Evolutionary conservation across 495 filamentous ascomycete species (phyloP).

Genomic region (Aspergillus campestris): DNA sequence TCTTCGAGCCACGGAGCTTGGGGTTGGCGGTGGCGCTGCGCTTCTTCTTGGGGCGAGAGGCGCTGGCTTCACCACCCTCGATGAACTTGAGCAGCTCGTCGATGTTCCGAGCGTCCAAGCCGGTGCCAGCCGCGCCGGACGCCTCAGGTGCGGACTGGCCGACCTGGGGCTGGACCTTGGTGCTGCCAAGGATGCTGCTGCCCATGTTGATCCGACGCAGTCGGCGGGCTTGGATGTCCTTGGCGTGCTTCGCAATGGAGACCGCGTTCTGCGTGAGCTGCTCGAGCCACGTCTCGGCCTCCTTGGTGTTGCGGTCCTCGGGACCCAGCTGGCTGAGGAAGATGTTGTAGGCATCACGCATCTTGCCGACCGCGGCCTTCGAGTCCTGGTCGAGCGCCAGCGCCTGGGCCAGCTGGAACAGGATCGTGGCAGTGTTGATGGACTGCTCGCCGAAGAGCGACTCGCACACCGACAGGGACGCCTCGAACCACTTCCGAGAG

Average conservation of each 20-base stretch:
- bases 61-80: conserved; percentile 57
- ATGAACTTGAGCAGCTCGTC: conserved; percentile 85
- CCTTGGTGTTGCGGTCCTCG: conserved; percentile 90
- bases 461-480: conserved; percentile 78
- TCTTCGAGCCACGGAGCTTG: conserved; percentile 51
- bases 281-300: conserved; percentile 89
- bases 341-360: conserved; percentile 93
- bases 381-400: conserved; percentile 87
- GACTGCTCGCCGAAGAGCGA: conserved; percentile 77
- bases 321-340: conserved; percentile 78
- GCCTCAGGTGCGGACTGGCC: conserved; percentile 45
- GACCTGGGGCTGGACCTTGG: conserved; percentile 43
- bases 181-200: conserved; percentile 41
- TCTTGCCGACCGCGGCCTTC: conserved; percentile 78
- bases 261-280: conserved; percentile 94
- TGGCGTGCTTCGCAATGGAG: conserved; percentile 81
- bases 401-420: conserved; percentile 95
- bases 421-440: conserved; percentile 87
- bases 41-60: conserved; percentile 54
- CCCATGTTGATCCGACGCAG: conserved; percentile 52
- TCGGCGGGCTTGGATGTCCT: conserved; percentile 67
- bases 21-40: conserved; percentile 58
- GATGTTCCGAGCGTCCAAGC: conserved; percentile 64
- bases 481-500: conserved; percentile 94
- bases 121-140: conserved; percentile 28